phyloP scores from a whole-genome alignment of 352 stramenopile species.

The Phytophthora idaei region DNA sequence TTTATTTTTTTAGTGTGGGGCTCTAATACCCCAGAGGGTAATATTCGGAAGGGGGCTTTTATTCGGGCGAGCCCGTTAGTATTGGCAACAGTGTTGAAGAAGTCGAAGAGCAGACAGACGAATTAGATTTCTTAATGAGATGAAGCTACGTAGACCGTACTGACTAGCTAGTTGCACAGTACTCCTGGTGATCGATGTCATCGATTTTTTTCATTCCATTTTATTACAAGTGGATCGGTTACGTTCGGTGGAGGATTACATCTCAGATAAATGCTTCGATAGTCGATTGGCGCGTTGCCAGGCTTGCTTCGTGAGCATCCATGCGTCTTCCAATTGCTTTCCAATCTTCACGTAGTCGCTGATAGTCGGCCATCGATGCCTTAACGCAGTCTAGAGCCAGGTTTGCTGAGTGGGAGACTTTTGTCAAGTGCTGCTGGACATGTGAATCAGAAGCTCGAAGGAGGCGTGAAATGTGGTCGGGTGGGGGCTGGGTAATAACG shows the following conservation, averaged over 20 bases:
- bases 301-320: background rate
- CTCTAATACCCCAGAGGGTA: too few relatives aligned
- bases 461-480: background rate
- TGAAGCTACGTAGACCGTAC: too few relatives aligned
- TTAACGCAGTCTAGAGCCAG: background rate
- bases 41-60: too few relatives aligned
- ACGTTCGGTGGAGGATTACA: background rate
- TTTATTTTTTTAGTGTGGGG: too few relatives aligned
- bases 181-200: background rate
- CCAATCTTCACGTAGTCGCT: background rate
- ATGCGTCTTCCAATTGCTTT: background rate
- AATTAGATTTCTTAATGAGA: too few relatives aligned
- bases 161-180: too few relatives aligned
- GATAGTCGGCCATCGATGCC: background rate
- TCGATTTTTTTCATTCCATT: too few relatives aligned
- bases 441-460: background rate
- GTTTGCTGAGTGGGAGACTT: background rate
- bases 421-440: background rate
- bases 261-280: background rate
- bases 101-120: too few relatives aligned
- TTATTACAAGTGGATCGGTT: background rate
- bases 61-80: too few relatives aligned
- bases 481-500: background rate
- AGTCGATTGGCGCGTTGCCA: background rate
- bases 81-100: too few relatives aligned